Conservation (phyloP, 2,329 filamentous ascomycete species). For the Claviceps sp. region DNA sequence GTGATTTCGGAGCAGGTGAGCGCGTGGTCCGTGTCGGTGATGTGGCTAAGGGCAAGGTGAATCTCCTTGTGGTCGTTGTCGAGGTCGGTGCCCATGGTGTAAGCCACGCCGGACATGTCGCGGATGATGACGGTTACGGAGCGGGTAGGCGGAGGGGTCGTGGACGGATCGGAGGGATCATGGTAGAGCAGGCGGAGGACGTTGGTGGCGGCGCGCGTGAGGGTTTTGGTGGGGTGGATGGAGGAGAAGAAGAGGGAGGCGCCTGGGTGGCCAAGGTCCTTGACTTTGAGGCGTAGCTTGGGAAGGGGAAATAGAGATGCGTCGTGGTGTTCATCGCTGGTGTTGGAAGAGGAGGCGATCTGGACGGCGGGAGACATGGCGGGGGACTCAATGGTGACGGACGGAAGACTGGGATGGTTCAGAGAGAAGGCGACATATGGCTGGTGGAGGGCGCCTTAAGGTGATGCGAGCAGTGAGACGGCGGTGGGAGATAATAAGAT, state of each 20-base stretch:
- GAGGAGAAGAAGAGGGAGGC: constrained; percentile 52
- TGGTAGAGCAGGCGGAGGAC: constrained; percentile 64
- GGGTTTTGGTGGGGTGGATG: constrained; percentile 47
- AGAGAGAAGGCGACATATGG: background rate
- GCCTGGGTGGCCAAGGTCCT: constrained; percentile 46
- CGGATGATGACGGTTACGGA: constrained; percentile 76
- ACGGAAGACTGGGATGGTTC: background rate
- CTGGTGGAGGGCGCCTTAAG: background rate
- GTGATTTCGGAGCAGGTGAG: constrained; percentile 50
- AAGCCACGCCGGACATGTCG: constrained; percentile 72
- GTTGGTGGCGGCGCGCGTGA: constrained; percentile 48
- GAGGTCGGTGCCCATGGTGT: constrained; percentile 68
- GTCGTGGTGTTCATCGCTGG: background rate
- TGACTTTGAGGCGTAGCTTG: constrained; percentile 45
- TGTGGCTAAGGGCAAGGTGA: constrained; percentile 70
- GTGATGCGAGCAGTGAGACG: background rate
- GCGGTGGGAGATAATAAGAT: background rate
- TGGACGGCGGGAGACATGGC: constrained; percentile 16
- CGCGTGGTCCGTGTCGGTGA: constrained; percentile 33
- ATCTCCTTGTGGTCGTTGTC: constrained; percentile 88
- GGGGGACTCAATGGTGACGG: constrained; percentile 2
- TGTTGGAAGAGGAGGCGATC: background rate
- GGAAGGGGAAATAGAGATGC: constrained; percentile 29
- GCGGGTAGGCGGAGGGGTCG: constrained; percentile 49
- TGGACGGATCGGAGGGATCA: constrained; percentile 26